Evolutionary conservation across 108 stramenopile genomes (phyloP).

Genomic region (Chaetoceros tenuissimus): DNA sequence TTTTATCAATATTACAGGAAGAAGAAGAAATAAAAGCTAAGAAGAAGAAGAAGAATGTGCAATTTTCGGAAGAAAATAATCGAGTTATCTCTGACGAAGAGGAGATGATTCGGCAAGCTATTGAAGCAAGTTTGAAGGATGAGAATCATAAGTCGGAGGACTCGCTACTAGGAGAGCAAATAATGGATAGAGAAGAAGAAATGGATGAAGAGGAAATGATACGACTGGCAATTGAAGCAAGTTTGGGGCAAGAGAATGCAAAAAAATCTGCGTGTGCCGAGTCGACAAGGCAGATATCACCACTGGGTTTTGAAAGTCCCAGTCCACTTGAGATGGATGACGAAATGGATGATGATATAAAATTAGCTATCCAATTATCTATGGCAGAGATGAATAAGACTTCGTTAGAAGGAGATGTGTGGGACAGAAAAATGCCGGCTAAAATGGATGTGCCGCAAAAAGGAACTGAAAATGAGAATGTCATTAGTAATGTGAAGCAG

Average conservation of each 20-base stretch:
- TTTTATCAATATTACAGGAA: too few species aligned
- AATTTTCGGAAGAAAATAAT: too few species aligned
- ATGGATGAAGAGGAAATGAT: neutral
- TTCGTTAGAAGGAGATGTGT: neutral
- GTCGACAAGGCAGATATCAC: too few species aligned
- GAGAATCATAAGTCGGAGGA: neutral
- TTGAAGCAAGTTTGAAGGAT: neutral
- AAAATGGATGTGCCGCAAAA: neutral
- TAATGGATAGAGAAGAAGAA: neutral
- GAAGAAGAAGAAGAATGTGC: too few species aligned
- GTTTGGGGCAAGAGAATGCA: neutral
- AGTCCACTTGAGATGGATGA: too few species aligned
- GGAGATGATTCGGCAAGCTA: neutral
- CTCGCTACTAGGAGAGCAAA: too few species aligned
- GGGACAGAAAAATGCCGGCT: neutral
- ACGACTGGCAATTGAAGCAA: neutral
- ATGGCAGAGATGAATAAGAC: slow-evolving; percentile 6
- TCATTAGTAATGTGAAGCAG: neutral
- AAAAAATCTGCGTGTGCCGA: neutral
- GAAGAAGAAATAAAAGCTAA: too few species aligned
- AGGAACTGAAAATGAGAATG: slow-evolving; percentile 1
- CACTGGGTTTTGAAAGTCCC: too few species aligned
- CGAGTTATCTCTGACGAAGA: too few species aligned
- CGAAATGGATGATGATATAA: slow-evolving; percentile 27
- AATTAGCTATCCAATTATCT: slow-evolving; percentile 24